Evolutionary conservation across 768 basidiomycete species (phyloP).

Genomic region (Clavulina sp.): DNA sequence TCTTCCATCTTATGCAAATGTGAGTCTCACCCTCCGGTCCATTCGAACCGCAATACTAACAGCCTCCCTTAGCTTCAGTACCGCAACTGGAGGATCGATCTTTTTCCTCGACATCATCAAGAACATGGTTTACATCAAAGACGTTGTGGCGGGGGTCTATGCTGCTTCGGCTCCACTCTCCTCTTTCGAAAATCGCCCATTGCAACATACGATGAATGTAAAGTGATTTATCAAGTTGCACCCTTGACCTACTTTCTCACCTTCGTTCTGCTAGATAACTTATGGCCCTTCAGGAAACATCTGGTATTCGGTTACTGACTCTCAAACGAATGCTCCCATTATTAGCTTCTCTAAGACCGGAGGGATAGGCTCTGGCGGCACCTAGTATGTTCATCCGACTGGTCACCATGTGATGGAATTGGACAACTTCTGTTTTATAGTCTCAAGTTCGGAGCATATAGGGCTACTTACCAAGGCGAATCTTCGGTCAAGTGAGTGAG

Average conservation of each 20-base stretch:
- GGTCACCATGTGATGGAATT: background rate
- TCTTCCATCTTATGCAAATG: slow-evolving; percentile 8
- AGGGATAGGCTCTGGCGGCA: background rate
- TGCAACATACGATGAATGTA: background rate
- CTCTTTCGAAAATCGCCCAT: background rate
- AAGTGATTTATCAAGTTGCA: no score
- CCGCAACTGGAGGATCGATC: background rate
- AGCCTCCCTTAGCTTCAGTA: background rate
- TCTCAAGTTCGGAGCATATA: background rate
- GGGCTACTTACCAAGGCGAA: background rate
- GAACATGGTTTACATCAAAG: background rate
- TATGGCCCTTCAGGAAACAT: background rate
- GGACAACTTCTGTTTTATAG: background rate
- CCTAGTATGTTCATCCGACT: background rate
- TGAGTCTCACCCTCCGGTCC: no score
- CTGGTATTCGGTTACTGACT: background rate
- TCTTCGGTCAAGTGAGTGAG: background rate
- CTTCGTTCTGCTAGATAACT: no score
- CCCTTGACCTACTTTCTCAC: no score
- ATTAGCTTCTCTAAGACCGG: background rate
- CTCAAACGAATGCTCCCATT: background rate
- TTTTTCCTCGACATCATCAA: background rate
- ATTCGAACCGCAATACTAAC: background rate
- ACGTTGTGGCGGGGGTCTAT: background rate
- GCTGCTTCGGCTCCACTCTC: background rate